Conservation (phyloP, 2,329 filamentous ascomycete genomes). For the Alternaria incomplexa region DNA sequence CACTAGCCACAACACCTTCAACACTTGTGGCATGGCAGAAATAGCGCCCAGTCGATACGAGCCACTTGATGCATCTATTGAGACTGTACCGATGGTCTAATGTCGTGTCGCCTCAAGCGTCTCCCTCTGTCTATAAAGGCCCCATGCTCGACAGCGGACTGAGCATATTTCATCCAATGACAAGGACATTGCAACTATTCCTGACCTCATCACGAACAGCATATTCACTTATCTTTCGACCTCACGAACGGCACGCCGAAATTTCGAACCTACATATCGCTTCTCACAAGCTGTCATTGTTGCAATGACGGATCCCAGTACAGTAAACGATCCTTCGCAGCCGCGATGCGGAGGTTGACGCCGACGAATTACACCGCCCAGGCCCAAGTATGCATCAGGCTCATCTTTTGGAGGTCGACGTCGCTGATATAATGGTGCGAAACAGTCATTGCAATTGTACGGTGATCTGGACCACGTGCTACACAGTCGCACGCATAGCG, state of each 20-base stretch:
- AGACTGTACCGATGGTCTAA: background rate
- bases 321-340: conserved; percentile 12
- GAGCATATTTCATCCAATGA: too few relatives aligned
- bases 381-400: conserved; percentile 6
- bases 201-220: background rate
- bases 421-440: background rate
- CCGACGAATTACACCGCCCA: background rate
- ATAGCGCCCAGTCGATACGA: background rate
- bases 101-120: background rate
- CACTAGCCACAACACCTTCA: conserved; percentile 1
- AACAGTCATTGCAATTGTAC: background rate
- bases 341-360: conserved; percentile 24
- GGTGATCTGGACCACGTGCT: background rate
- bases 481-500: background rate
- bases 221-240: background rate
- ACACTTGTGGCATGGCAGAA: conserved; percentile 2
- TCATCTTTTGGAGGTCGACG: background rate
- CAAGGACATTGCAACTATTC: background rate
- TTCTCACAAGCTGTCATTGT: background rate
- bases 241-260: background rate
- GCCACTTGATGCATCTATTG: background rate
- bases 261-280: background rate
- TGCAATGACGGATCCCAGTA: conserved; percentile 19
- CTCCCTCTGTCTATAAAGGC: background rate
- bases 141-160: background rate